Base-by-base conservation (phyloP, 2,329 filamentous ascomycete species). In the Tolypocladium nubicola region DNA sequence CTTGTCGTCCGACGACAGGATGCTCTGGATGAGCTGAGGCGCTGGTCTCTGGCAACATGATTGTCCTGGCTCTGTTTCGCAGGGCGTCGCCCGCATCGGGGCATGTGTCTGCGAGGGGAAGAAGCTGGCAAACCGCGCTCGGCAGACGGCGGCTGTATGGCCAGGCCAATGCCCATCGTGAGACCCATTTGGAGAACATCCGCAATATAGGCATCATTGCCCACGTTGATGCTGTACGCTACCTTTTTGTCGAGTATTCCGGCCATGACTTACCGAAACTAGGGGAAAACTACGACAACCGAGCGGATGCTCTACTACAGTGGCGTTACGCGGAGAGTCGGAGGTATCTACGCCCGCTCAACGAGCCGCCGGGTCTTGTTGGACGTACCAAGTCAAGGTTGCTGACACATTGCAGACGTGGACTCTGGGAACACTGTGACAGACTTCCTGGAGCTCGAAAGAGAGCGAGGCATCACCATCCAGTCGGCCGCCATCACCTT, bases 221-320 rank as follows among this genome's bases (percentile, higher is more conserved):
- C 59, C 94, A 99, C 72, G 96, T 99, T 62, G 94, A 97, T 84
- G 94, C 94, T 57, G 81, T 84, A 71, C 57, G 79, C 70, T 14
- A 26, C 19, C 21, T 23, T 19, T 19, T 30, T n/a, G 14, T n/a
- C 10, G 8, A 39, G 23, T 14, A 13, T 14, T 5, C 2, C 6
- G 41, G 14, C n/a, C 23, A 3, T 54, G 6, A 26, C 55, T 63
- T 14, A 68, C 53, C 53, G 40, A 45, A 4, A 11, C 50, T 56
- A 84, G 81, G 94, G 94, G 10, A 99, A 99, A 78, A 99, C 94
- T 1, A 97, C 94, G 0, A 99, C 94, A 0, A 97, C 94, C 4
- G 94, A 99, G 83, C 91, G 94, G 58, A 97, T 97, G 93, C 87
- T 99, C 67, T 97, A 91, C 69, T 96, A 97, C 68, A 95, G 90